A percentile compares a stretch with the other conserved stretches of the same genome.
These are phyloP conservation scores for Neurospora crassa DNA, from an alignment of 2,329 filamentous ascomycete species.

Conservation along the genomic window DNA sequence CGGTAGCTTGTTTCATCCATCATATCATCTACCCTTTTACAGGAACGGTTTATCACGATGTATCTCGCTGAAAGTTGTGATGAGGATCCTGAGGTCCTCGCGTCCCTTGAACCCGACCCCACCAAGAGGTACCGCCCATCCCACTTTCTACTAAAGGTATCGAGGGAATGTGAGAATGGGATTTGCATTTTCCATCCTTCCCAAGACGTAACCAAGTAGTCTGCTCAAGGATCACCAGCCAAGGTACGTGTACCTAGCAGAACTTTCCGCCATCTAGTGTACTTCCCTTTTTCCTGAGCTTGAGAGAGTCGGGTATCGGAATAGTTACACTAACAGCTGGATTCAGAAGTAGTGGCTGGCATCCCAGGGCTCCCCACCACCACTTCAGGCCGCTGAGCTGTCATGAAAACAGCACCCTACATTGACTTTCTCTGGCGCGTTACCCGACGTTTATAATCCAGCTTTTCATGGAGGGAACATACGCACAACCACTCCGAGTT, in stretches of 20 bases:
- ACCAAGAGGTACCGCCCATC: not conserved
- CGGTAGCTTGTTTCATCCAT: not conserved
- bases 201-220: not conserved
- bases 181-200: not conserved
- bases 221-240: not conserved
- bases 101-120: not conserved
- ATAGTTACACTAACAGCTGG: not conserved
- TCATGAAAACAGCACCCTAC: not conserved
- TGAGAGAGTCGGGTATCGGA: not conserved
- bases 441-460: not conserved
- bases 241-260: not conserved
- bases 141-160: not conserved
- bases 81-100: no score
- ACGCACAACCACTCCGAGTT: not conserved
- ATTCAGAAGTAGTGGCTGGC: not conserved
- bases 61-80: not conserved
- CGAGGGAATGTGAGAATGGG: not conserved
- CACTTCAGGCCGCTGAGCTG: not conserved
- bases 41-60: not conserved
- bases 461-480: not conserved
- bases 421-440: not conserved
- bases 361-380: not conserved
- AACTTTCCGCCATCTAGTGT: not conserved
- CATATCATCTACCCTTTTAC: not conserved
- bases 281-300: not conserved